Percentiles rank a stretch among this genome's conserved stretches.
Conservation (phyloP, 768 basidiomycete species). For the Mrakia hoshinonis region DNA sequence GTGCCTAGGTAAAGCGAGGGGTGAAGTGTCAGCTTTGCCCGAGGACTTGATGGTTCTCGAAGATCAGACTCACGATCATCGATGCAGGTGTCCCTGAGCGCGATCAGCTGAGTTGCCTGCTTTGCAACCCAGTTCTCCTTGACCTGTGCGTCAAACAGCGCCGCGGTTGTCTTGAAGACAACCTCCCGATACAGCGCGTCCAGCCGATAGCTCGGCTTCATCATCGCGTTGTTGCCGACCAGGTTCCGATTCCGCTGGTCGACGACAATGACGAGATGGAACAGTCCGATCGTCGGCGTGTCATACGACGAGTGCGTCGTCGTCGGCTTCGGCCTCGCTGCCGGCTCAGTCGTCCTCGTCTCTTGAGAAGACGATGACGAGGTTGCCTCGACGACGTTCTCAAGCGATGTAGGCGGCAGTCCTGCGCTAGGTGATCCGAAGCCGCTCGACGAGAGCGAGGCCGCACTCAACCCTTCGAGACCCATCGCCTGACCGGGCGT, state of each 20-base stretch:
- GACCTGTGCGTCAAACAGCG: conserved; percentile 84
- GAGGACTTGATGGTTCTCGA: conserved; percentile 19
- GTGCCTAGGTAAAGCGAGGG: conserved; percentile 5
- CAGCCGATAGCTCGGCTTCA: conserved; percentile 31
- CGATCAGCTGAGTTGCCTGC: conserved; percentile 63
- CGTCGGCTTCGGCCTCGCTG: not conserved
- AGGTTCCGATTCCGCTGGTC: conserved; percentile 73
- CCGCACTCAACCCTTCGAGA: not conserved
- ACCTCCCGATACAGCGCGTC: conserved; percentile 83
- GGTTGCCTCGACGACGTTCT: not conserved
- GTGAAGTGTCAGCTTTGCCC: not conserved
- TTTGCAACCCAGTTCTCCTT: conserved; percentile 72
- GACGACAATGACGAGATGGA: conserved; percentile 77
- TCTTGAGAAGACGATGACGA: not conserved
- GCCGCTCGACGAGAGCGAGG: not conserved
- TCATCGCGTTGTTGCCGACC: conserved; percentile 29
- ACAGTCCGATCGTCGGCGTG: conserved; percentile 40
- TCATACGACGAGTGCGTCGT: not conserved
- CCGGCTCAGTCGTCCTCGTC: not conserved
- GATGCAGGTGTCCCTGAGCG: conserved; percentile 62
- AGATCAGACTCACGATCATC: conserved; percentile 35
- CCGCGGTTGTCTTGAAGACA: conserved; percentile 81
- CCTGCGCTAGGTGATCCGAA: not conserved
- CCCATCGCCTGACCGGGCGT: conserved; percentile 6
- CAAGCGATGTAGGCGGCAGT: not conserved